Conservation (phyloP, 805 yeast species). For the Kregervanrija delftensis region DNA sequence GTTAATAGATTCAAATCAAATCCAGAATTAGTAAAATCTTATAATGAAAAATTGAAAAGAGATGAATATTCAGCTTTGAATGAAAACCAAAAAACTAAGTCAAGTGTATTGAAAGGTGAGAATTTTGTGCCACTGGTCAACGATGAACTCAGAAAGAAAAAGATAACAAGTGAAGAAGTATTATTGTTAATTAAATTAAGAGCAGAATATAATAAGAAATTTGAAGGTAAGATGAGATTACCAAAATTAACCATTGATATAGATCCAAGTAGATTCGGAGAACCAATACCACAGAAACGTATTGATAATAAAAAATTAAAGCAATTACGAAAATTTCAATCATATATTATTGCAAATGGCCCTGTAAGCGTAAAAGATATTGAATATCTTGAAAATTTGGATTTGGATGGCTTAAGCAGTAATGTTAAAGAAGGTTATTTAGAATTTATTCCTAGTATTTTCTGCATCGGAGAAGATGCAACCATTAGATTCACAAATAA, state of each 20-base stretch:
- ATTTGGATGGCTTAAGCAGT: conserved; percentile 1
- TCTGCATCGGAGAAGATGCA: conserved; percentile 13
- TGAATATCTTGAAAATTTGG: conserved; percentile 10
- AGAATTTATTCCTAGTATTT: conserved; percentile 9
- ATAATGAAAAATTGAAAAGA: neutral
- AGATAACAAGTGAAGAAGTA: neutral
- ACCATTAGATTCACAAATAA: conserved; percentile 7
- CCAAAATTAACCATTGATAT: conserved; percentile 11
- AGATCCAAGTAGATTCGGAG: conserved; percentile 17
- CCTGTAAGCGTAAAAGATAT: conserved; percentile 16
- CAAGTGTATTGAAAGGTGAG: too few species aligned
- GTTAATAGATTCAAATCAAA: neutral
- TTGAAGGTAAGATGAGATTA: conserved; percentile 9
- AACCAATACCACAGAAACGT: conserved; percentile 15
- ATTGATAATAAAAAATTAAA: conserved; percentile 12
- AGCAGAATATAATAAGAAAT: conserved; percentile 8
- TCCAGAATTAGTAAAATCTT: neutral
- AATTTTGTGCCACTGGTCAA: too few species aligned
- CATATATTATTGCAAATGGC: conserved; percentile 8
- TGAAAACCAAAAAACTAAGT: too few species aligned
- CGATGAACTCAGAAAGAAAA: too few species aligned
- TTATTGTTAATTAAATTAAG: conserved; percentile 6
- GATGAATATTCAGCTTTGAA: too few species aligned
- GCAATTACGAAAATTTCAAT: conserved; percentile 11
- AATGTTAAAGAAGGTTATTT: conserved; percentile 11